Percentiles rank a stretch among this genome's conserved stretches.
These are phyloP conservation scores for Tylopilus sp. DNA, from an alignment of 768 basidiomycete species.

Conservation along the genomic window DNA sequence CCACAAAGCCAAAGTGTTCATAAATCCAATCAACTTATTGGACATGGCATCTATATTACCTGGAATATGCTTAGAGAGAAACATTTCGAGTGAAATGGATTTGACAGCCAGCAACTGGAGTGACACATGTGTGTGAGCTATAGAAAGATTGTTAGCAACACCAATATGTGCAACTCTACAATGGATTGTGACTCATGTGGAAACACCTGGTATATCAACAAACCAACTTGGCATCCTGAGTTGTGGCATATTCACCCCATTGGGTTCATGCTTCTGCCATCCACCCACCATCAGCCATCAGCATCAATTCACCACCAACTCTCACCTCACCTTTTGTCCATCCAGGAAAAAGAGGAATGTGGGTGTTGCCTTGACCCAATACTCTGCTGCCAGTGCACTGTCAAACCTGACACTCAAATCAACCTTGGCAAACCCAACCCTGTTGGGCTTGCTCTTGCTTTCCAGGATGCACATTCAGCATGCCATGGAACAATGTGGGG, in stretches of 20 bases:
- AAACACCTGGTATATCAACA: conserved; percentile 71
- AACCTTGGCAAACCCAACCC: conserved; percentile 78
- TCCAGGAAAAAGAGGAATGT: conserved; percentile 87
- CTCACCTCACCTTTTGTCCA: conserved; percentile 59
- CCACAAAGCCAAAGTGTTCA: conserved; percentile 47
- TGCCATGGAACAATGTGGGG: conserved; percentile 62
- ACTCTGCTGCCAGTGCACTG: conserved; percentile 53
- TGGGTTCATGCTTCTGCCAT: conserved; percentile 60
- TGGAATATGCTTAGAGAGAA: conserved; percentile 72
- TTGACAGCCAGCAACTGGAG: conserved; percentile 58
- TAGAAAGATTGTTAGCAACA: not conserved
- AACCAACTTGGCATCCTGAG: conserved; percentile 68
- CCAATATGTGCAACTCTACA: not conserved
- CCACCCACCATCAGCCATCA: not conserved
- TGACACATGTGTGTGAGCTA: conserved; percentile 74
- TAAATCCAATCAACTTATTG: conserved; percentile 58
- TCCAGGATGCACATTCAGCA: conserved; percentile 64
- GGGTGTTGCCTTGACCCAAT: conserved; percentile 73
- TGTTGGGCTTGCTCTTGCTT: conserved; percentile 47
- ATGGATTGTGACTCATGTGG: conserved; percentile 57
- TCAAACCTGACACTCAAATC: conserved; percentile 75
- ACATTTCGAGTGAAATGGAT: conserved; percentile 65
- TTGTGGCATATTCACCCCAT: conserved; percentile 67
- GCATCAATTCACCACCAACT: not conserved
- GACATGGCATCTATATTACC: conserved; percentile 61